These are phyloP conservation scores for Xylariaceae sp. DNA, from an alignment of 2,329 filamentous ascomycete genomes.

Conservation along the genomic window DNA sequence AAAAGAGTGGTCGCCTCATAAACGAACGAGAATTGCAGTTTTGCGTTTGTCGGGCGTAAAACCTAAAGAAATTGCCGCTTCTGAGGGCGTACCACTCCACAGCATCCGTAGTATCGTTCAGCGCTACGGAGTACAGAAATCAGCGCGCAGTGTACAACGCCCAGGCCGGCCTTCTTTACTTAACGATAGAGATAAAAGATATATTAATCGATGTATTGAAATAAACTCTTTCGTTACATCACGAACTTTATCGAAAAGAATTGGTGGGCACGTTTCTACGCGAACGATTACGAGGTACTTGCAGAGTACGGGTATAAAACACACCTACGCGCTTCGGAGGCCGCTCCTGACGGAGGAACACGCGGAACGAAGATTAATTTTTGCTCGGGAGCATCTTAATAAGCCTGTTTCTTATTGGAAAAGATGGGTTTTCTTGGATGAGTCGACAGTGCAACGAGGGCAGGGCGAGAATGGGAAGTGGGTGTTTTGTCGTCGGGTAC, in stretches of 20 bases:
- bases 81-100: neutral
- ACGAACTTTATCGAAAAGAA: no score
- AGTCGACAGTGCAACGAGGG: neutral
- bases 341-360: no score
- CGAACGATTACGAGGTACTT: no score
- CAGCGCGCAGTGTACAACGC: neutral
- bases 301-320: no score
- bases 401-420: neutral
- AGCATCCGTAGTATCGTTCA: neutral
- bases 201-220: neutral
- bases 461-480: neutral
- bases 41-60: neutral
- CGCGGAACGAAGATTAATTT: neutral
- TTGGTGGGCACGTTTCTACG: no score
- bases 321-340: no score
- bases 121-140: neutral
- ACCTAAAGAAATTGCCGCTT: neutral
- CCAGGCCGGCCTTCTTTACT: neutral
- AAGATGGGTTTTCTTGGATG: neutral
- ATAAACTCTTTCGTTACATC: no score
- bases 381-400: neutral
- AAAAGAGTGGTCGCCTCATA: slow-evolving; percentile 3
- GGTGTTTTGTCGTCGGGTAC: neutral
- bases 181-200: neutral
- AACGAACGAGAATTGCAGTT: neutral